Percentiles rank a stretch among this genome's conserved stretches.
Conservation (phyloP, 2,329 filamentous ascomycete genomes). For the Trichoderma oligosporum region DNA sequence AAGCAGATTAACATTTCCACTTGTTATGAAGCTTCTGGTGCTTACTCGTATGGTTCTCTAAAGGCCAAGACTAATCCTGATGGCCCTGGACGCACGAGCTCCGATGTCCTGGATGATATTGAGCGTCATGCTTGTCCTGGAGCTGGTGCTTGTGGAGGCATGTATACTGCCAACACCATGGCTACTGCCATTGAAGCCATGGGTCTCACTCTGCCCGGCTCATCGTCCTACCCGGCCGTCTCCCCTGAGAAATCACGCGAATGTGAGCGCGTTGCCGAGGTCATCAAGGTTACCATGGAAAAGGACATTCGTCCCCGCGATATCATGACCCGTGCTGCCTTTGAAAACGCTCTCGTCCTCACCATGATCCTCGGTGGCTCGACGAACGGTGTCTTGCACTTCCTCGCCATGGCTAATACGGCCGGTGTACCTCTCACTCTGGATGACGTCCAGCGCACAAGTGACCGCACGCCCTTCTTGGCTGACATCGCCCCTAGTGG, state of each 20-base stretch:
- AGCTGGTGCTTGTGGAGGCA: constrained; percentile 68
- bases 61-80: constrained; percentile 63
- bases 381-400: constrained; percentile 84
- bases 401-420: constrained; percentile 85
- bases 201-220: constrained; percentile 79
- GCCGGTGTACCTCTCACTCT: constrained; percentile 73
- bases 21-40: constrained; percentile 84
- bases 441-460: constrained; percentile 78
- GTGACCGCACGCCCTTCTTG: constrained; percentile 78
- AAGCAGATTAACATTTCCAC: constrained; percentile 83
- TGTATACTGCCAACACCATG: constrained; percentile 95
- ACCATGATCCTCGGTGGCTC: constrained; percentile 90
- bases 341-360: constrained; percentile 85
- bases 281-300: constrained; percentile 76
- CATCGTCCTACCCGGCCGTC: constrained; percentile 75
- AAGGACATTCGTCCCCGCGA: constrained; percentile 77
- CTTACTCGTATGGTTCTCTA: constrained; percentile 72
- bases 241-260: constrained; percentile 83
- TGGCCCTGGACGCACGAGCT: constrained; percentile 61
- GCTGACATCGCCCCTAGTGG: constrained; percentile 82
- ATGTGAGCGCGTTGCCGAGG: constrained; percentile 74
- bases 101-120: constrained; percentile 80
- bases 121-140: constrained; percentile 67
- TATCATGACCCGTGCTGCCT: constrained; percentile 72
- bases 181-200: constrained; percentile 84